Conservation (phyloP, 2,329 filamentous ascomycete species). For the Colletotrichum sp. region DNA sequence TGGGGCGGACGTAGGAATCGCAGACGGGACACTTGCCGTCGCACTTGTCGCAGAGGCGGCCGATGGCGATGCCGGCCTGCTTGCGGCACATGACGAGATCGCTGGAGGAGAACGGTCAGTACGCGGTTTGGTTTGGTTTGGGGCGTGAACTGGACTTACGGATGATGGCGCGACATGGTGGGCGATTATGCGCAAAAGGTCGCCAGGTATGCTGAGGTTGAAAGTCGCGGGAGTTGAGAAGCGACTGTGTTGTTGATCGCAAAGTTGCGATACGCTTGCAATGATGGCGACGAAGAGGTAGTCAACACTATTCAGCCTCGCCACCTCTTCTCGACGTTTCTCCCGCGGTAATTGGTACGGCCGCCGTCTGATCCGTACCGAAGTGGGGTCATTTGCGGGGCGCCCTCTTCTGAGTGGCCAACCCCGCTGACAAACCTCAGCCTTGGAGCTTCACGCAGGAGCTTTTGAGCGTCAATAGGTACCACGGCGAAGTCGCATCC, state of each 20-base stretch:
- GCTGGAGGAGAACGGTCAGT: slow-evolving; percentile 48
- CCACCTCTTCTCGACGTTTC: slow-evolving; percentile 26
- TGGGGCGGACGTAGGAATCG: slow-evolving; percentile 98
- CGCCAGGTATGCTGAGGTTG: neutral
- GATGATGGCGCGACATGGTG: slow-evolving; percentile 91
- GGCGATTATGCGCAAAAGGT: neutral
- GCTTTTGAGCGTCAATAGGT: neutral
- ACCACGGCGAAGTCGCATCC: neutral
- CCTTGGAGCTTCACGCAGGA: slow-evolving; percentile 9
- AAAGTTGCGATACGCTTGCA: neutral
- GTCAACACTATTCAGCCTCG: slow-evolving; percentile 50
- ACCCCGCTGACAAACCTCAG: slow-evolving; percentile 20
- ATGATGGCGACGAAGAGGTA: neutral
- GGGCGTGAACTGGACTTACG: slow-evolving; percentile 59
- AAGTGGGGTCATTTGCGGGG: neutral
- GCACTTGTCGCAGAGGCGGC: slow-evolving; percentile 99
- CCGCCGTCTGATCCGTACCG: neutral
- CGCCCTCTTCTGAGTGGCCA: neutral
- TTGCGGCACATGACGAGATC: slow-evolving; percentile 99
- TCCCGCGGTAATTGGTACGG: slow-evolving; percentile 4
- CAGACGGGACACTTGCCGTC: slow-evolving; percentile 99
- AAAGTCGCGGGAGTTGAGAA: neutral
- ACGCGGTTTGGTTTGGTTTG: slow-evolving; percentile 14
- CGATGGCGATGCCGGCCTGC: slow-evolving; percentile 95
- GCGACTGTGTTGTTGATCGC: neutral